phyloP scores from a whole-genome alignment of 176 grass and related monocot genomes.

The Aechmea fasciata region DNA sequence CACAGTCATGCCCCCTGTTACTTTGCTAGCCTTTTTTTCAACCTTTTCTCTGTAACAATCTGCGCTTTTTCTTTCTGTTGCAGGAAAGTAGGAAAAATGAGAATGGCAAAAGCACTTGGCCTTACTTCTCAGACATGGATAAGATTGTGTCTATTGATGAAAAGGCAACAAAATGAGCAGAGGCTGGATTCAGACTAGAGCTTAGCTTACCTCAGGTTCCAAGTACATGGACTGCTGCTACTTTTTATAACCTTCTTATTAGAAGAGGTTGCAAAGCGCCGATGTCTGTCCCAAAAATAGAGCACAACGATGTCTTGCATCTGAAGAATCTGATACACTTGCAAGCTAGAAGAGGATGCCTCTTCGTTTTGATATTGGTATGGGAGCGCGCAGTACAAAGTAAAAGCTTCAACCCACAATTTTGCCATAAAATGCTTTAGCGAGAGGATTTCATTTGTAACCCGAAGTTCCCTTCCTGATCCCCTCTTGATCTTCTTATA shows the following conservation, averaged over 20 bases:
- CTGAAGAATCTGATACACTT: too few relatives aligned
- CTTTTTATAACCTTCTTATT: neutral
- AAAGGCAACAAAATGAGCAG: slow-evolving; percentile 45
- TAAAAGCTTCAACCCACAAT: too few relatives aligned
- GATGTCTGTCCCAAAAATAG: neutral
- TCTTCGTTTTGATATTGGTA: too few relatives aligned
- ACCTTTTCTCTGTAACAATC: neutral
- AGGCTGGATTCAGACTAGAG: slow-evolving; percentile 3
- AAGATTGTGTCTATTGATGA: slow-evolving; percentile 45
- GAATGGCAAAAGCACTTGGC: slow-evolving; percentile 58
- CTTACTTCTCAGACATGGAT: slow-evolving; percentile 61
- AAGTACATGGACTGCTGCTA: neutral
- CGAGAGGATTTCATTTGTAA: too few relatives aligned
- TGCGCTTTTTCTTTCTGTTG: slow-evolving; percentile 10
- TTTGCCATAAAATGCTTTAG: too few relatives aligned
- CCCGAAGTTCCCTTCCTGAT: too few relatives aligned
- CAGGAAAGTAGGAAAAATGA: slow-evolving; percentile 77
- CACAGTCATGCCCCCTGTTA: neutral
- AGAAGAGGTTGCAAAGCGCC: neutral
- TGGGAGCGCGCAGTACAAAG: too few relatives aligned
- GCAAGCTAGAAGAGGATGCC: too few relatives aligned
- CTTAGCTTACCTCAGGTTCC: neutral
- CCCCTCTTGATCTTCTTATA: too few relatives aligned
- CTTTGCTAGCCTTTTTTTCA: neutral
- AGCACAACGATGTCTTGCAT: too few relatives aligned